phyloP scores from a whole-genome alignment of 352 stramenopile species.

The Globisporangium nagaii region DNA sequence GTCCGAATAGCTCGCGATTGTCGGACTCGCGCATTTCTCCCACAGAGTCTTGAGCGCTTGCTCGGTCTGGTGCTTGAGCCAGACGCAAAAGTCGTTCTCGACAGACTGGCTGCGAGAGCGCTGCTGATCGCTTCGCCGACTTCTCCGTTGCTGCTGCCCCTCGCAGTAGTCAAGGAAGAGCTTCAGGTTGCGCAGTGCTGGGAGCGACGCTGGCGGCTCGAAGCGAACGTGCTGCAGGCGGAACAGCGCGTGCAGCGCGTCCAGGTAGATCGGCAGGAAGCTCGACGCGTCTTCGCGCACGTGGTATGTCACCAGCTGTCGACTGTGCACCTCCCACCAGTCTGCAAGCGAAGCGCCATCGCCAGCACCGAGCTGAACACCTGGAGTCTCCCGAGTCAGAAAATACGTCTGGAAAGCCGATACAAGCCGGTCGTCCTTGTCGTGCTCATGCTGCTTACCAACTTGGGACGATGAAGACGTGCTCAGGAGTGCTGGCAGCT shows the following conservation, averaged over 20 bases:
- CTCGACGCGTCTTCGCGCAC: constrained; percentile 26
- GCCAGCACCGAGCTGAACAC: constrained; percentile 12
- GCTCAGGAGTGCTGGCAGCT: constrained; percentile 15
- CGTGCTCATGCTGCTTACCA: neutral
- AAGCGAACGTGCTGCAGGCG: constrained; percentile 39
- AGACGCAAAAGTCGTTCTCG: constrained; percentile 18
- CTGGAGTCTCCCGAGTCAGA: neutral
- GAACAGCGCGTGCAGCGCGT: constrained; percentile 54
- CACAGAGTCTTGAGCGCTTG: constrained; percentile 34
- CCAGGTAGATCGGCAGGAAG: constrained; percentile 36
- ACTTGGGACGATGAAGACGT: no score
- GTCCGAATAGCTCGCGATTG: constrained; percentile 27
- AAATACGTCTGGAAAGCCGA: constrained; percentile 33
- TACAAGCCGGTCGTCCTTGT: constrained; percentile 23
- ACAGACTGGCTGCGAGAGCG: neutral
- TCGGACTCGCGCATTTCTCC: constrained; percentile 17
- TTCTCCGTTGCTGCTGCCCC: neutral
- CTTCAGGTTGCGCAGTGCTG: constrained; percentile 39
- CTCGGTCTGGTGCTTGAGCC: constrained; percentile 40
- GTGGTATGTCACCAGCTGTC: constrained; percentile 27
- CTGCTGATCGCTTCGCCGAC: neutral
- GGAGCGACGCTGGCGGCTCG: constrained; percentile 10
- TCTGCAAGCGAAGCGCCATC: neutral
- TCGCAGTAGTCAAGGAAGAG: constrained; percentile 24
- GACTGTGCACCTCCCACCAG: constrained; percentile 8